A percentile compares a stretch with the other conserved stretches of the same genome.
phyloP scores from a whole-genome alignment of 176 grass and related monocot species.

The Bolboschoenus planiculmis region DNA sequence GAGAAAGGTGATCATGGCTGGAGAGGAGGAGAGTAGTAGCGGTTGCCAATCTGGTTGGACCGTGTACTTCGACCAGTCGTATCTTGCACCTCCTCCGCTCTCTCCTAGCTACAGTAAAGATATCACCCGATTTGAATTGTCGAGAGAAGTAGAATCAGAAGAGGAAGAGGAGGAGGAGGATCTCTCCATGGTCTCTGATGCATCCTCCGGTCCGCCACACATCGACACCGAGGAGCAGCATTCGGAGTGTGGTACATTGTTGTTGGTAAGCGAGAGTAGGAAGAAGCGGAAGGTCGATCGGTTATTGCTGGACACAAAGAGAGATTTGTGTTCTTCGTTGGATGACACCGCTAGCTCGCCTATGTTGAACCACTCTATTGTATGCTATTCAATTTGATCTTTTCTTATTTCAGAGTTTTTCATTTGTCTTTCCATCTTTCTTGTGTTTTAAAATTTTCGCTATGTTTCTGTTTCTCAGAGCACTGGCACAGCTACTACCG shows the following conservation, averaged over 20 bases:
- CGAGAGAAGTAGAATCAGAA: background rate
- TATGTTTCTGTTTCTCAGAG: background rate
- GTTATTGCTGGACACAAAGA: background rate
- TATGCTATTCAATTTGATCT: background rate
- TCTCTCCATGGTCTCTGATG: conserved; percentile 83
- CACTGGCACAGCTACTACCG: background rate
- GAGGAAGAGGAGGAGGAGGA: conserved; percentile 41
- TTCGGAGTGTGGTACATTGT: conserved; percentile 1
- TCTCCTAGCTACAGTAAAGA: background rate
- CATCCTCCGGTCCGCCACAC: conserved; percentile 63
- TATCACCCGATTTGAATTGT: background rate
- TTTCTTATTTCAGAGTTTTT: background rate
- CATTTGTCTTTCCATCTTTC: background rate
- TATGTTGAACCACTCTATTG: background rate
- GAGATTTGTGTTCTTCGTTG: background rate
- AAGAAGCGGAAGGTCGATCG: conserved; percentile 6
- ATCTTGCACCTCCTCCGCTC: background rate
- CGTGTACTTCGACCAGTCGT: conserved; percentile 62
- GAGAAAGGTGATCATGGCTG: conserved; percentile 24
- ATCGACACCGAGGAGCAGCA: conserved; percentile 11
- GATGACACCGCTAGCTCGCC: conserved; percentile 16
- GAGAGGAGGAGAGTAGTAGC: conserved; percentile 52
- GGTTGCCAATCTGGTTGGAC: conserved; percentile 94
- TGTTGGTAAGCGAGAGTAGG: background rate
- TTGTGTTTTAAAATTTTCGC: background rate